A percentile compares a stretch with the other conserved stretches of the same genome.
These are phyloP conservation scores for Daldinia childiae DNA, from an alignment of 495 filamentous ascomycete species.

Conservation along the genomic window DNA sequence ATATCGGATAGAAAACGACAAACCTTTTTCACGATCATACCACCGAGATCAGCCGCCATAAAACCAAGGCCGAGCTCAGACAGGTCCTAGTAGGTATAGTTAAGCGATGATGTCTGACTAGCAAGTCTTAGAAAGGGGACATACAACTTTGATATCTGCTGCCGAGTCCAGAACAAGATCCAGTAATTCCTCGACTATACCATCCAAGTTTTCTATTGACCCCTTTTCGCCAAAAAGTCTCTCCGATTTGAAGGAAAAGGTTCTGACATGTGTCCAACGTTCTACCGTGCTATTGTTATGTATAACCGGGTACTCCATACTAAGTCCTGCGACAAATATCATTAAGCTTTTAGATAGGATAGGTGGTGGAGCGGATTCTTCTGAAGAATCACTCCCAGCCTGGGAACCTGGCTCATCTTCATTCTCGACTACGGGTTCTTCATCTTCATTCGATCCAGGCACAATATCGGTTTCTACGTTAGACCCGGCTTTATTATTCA, in stretches of 20 bases:
- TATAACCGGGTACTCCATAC: not conserved
- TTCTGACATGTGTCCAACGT: not conserved
- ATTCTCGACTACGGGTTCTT: too few relatives aligned
- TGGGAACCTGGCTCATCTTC: too few relatives aligned
- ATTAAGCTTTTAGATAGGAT: too few relatives aligned
- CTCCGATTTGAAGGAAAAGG: not conserved
- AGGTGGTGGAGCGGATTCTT: too few relatives aligned
- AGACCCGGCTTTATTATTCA: too few relatives aligned
- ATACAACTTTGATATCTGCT: conserved; percentile 4
- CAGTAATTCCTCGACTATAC: conserved; percentile 12
- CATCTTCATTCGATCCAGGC: too few relatives aligned
- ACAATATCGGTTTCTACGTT: too few relatives aligned
- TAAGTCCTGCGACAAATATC: too few relatives aligned
- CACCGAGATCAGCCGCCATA: conserved; percentile 17
- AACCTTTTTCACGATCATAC: conserved; percentile 13
- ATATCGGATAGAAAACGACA: not conserved
- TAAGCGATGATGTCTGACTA: not conserved
- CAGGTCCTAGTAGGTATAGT: conserved; percentile 6
- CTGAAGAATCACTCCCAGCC: too few relatives aligned
- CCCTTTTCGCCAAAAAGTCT: conserved; percentile 19
- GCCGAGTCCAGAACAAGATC: not conserved
- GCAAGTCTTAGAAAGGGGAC: not conserved
- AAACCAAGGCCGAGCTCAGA: conserved; percentile 5
- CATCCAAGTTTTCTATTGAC: conserved; percentile 11
- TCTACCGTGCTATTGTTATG: not conserved